phyloP scores from a whole-genome alignment of 116 monocot species.

The Dioscorea cayenensis region DNA sequence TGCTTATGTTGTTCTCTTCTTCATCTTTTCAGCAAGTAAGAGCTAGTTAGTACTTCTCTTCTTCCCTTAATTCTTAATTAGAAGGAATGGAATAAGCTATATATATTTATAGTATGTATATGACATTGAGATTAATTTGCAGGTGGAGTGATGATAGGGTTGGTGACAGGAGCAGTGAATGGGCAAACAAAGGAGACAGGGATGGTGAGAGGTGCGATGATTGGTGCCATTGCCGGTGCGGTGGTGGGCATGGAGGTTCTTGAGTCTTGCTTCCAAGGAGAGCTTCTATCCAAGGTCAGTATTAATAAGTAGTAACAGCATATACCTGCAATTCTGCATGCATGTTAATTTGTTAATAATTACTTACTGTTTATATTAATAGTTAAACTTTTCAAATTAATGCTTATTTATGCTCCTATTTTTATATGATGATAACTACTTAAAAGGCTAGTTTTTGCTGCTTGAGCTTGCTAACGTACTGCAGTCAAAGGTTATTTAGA shows the following conservation, averaged over 20 bases:
- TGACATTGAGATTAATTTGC: not conserved
- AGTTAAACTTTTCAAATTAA: too few species aligned
- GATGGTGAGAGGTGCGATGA: slow-evolving; percentile 25
- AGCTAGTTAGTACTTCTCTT: not conserved
- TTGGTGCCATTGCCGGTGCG: slow-evolving; percentile 47
- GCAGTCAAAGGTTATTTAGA: too few species aligned
- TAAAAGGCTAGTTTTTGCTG: too few species aligned
- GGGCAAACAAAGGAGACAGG: slow-evolving; percentile 69
- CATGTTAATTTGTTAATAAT: not conserved
- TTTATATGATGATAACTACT: too few species aligned
- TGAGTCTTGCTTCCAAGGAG: slow-evolving; percentile 52
- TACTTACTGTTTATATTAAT: too few species aligned
- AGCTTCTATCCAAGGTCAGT: slow-evolving; percentile 29
- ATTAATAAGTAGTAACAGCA: not conserved
- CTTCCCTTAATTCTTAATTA: too few species aligned
- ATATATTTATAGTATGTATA: not conserved
- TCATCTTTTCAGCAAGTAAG: slow-evolving; percentile 42
- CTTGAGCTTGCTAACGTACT: too few species aligned
- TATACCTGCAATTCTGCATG: not conserved
- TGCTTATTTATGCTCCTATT: too few species aligned
- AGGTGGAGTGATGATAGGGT: slow-evolving; percentile 57
- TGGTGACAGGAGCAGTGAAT: slow-evolving; percentile 40
- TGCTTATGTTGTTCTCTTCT: slow-evolving; percentile 31
- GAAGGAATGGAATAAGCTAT: not conserved
- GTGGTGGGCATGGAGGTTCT: slow-evolving; percentile 48